phyloP scores from a whole-genome alignment of 2,329 filamentous ascomycete species.

The Pestalotiopsis sp. region DNA sequence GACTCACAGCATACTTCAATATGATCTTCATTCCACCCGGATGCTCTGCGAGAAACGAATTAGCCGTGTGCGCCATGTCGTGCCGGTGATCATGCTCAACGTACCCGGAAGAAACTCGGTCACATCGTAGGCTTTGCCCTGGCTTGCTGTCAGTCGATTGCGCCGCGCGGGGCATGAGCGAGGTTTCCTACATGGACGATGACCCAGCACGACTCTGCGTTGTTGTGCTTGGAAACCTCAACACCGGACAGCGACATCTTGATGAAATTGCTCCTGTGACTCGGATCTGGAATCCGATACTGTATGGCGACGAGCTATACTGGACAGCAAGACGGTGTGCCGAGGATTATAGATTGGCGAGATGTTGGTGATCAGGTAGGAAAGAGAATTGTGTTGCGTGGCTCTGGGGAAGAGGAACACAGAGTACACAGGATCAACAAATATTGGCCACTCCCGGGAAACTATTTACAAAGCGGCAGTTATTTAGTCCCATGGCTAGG shows the following conservation, averaged over 20 bases:
- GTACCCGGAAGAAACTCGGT: slow-evolving; percentile 82
- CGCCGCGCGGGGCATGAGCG: neutral
- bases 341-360: neutral
- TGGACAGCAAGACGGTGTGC: neutral
- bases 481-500: neutral
- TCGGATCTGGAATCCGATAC: neutral
- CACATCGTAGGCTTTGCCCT: slow-evolving; percentile 85
- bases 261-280: slow-evolving; percentile 6
- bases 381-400: neutral
- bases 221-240: slow-evolving; percentile 72
- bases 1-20: slow-evolving; percentile 79
- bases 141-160: slow-evolving; percentile 16
- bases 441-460: slow-evolving; percentile 5
- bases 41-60: slow-evolving; percentile 61
- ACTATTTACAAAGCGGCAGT: slow-evolving; percentile 4
- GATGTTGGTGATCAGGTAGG: neutral
- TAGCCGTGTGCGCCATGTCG: neutral
- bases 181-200: slow-evolving; percentile 69
- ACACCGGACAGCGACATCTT: slow-evolving; percentile 50
- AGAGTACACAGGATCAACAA: neutral
- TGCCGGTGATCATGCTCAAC: slow-evolving; percentile 20
- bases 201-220: slow-evolving; percentile 85
- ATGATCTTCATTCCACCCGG: slow-evolving; percentile 92
- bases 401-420: neutral
- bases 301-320: neutral